Evolutionary conservation across 2,329 filamentous ascomycete genomes (phyloP), one percentile per base, ranked within the genome.

Genomic region (Fusarium sp.): DNA sequence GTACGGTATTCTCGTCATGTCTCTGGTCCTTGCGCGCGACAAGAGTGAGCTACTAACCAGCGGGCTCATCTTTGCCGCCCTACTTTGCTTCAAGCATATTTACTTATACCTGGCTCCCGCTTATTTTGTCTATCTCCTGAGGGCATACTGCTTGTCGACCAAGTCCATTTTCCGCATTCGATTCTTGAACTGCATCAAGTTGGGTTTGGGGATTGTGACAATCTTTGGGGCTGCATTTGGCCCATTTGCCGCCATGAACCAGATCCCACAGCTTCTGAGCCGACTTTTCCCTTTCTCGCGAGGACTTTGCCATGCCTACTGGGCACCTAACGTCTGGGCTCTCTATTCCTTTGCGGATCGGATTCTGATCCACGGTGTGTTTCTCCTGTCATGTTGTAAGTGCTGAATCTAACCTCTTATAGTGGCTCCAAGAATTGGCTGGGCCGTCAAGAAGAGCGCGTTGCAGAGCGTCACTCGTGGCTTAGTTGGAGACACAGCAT

Each of bases 281-380:
- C 85, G 95, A 32, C 80, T 99, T 8, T 99, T 99, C 70, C 95
- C 95, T 1, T 99, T 99, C 75, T 93, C 93, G 1, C 85, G 95
- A 58, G 95, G 95, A 1, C 81, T 99, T 5, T 98, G 94, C 74
- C 95, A 99, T 79, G 95, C 95, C 1, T 99, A 99, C 76, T 99
- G 95, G 95, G 95, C 95, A 11, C 93, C 95, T 0, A 99, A 99
- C 68, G 81, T 97, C 2, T 99, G 95, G 95, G 94, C 95, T 0
- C 85, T 98, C 74, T 99, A 99, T 77, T 97, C 95, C 0, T 97
- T 98, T 74, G 80, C 85, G 2, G 95, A 99, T 72, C 85, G 95
- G 49, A 78, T 92, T 7, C 75, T 99, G 66, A 97, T 99, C 58
- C 86, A 88, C 69, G 77, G 92, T 96, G 80, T 74, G 88, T 26